phyloP scores from a whole-genome alignment of 495 filamentous ascomycete genomes.

The Penicillium coffeae region DNA sequence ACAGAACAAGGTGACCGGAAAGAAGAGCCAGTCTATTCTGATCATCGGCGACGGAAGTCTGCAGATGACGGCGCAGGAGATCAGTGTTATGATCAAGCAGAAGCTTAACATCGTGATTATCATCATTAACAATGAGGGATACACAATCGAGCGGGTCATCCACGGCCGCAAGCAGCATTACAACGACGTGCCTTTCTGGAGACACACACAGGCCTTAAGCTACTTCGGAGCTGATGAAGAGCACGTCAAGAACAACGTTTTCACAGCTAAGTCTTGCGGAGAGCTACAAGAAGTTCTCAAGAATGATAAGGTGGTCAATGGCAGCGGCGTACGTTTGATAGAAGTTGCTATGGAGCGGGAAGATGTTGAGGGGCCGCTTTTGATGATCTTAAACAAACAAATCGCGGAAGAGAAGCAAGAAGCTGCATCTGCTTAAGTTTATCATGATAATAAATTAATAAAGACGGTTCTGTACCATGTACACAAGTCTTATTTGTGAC shows the following conservation, averaged over 20 bases:
- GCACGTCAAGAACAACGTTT: slow-evolving; percentile 21
- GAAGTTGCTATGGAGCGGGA: slow-evolving; percentile 46
- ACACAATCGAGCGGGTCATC: slow-evolving; percentile 71
- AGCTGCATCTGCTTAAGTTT: neutral
- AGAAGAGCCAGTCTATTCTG: slow-evolving; percentile 48
- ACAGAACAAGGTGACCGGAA: slow-evolving; percentile 14
- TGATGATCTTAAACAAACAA: slow-evolving; percentile 24
- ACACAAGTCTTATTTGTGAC: too few relatives aligned
- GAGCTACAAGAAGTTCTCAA: slow-evolving; percentile 34
- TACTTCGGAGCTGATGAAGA: slow-evolving; percentile 42
- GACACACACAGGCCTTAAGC: slow-evolving; percentile 44
- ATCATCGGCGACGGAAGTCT: slow-evolving; percentile 82
- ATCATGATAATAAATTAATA: neutral
- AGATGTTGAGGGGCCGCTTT: slow-evolving; percentile 35
- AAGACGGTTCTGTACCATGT: too few relatives aligned
- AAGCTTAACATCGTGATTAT: slow-evolving; percentile 67
- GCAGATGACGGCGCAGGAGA: slow-evolving; percentile 74
- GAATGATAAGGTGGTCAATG: slow-evolving; percentile 29
- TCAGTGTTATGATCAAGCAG: slow-evolving; percentile 71
- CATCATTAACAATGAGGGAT: slow-evolving; percentile 73
- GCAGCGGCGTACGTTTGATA: slow-evolving; percentile 39
- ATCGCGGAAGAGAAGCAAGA: slow-evolving; percentile 18
- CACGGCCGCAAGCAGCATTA: slow-evolving; percentile 71
- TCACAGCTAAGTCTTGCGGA: slow-evolving; percentile 30
- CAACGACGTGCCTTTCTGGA: slow-evolving; percentile 69